Base-by-base conservation (phyloP, 805 yeast species). In the Wickerhamiella hasegawae region DNA sequence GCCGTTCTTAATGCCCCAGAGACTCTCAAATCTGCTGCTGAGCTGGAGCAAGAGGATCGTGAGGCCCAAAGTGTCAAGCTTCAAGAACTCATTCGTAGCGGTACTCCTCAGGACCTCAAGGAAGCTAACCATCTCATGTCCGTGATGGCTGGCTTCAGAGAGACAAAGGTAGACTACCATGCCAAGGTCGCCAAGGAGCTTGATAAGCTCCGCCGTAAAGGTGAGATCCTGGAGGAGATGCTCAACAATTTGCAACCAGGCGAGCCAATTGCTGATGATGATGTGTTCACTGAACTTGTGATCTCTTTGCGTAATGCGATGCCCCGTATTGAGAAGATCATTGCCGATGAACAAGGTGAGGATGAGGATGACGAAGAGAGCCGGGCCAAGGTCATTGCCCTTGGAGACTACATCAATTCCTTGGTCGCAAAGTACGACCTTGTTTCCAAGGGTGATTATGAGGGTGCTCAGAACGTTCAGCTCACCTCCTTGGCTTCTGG, bases 81-180 rank as follows among this genome's bases (percentile, higher is more conserved):
- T 44, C 98, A 90, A 59, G 98, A 90, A 57, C 67, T 90, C 42
- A 80, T 90, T 42, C 75, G 97, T 59, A 70, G 96, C 48, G 98
- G 97, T 28, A 78, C 81, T 55, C 97, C 98, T 5, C 80, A 76
- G 43, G 99, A 90, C 59, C 69, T 90, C 51, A 81, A 77, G 48
- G 98, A 90, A 57, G 99, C 99, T 30, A 90, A 90, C 57, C 82
- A 80, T 47, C 68, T 90, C 56, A 90, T 90, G 98, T 84, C 87
- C 55, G 73, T 90, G 46, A 84, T 90, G 95, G 94, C 97, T 4
- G 99, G 99, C 4, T 90, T 83, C 63, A 83, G 80, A 49, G 94
- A 84, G 53, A 71, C 74, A 41, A 62, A 68, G 41, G 71, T 72
- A 36, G 80, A 76, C 47, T 79, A 83, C 44, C 74, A 73, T 50